Conservation (phyloP, 2,329 filamentous ascomycete species). For the Plenodomus biglobosus region DNA sequence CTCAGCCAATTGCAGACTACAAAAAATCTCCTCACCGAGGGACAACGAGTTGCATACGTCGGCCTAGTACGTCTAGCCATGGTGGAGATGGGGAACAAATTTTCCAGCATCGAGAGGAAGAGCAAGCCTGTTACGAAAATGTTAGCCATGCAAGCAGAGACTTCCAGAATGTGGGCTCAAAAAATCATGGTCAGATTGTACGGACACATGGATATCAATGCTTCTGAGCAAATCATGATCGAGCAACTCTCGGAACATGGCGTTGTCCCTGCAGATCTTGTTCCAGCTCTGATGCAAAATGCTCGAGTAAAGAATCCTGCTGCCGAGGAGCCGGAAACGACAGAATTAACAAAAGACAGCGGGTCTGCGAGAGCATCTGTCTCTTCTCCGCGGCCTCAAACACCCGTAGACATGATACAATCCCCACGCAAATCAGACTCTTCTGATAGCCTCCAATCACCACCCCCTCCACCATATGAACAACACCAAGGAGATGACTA, state of each 20-base stretch:
- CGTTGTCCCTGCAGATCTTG: slow-evolving; percentile 80
- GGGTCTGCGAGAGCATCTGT: slow-evolving; percentile 40
- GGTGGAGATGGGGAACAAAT: slow-evolving; percentile 71
- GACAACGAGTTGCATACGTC: slow-evolving; percentile 94
- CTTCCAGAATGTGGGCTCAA: slow-evolving; percentile 93
- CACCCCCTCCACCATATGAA: slow-evolving; percentile 58
- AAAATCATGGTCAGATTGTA: slow-evolving; percentile 98
- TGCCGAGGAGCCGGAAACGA: slow-evolving; percentile 53
- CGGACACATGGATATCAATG: slow-evolving; percentile 92
- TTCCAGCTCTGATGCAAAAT: slow-evolving; percentile 85
- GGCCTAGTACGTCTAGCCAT: slow-evolving; percentile 83
- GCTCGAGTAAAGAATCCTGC: slow-evolving; percentile 90
- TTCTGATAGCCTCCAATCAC: slow-evolving; percentile 47
- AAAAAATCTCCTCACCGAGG: slow-evolving; percentile 91
- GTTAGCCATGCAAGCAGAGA: slow-evolving; percentile 68
- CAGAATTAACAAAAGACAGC: slow-evolving; percentile 7
- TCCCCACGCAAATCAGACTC: slow-evolving; percentile 35
- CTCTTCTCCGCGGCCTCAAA: slow-evolving; percentile 36
- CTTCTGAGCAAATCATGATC: slow-evolving; percentile 95
- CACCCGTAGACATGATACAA: slow-evolving; percentile 21
- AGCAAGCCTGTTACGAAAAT: slow-evolving; percentile 72
- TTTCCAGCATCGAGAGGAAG: slow-evolving; percentile 62
- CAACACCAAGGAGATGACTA: slow-evolving; percentile 69
- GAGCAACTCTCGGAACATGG: slow-evolving; percentile 94
- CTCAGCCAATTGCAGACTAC: slow-evolving; percentile 91